phyloP scores from a whole-genome alignment of 306 rosid species.

The Trifolium subterraneum region DNA sequence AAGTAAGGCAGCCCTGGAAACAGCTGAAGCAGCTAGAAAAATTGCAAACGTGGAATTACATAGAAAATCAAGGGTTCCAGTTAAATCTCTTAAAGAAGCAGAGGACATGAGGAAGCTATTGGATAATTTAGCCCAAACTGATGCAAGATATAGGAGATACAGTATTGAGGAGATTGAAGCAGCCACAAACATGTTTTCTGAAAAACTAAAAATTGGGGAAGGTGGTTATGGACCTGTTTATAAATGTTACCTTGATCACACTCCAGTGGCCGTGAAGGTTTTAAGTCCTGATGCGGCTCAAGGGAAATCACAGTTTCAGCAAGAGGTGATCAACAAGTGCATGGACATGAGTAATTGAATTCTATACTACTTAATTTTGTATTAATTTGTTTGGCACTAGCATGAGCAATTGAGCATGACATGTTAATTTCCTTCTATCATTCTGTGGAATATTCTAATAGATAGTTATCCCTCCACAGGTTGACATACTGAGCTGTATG shows the following conservation, averaged over 20 bases:
- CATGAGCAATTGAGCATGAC: background rate
- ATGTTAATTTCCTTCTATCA: background rate
- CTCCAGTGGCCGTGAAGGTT: slow-evolving; percentile 87
- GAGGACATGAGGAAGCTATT: slow-evolving; percentile 66
- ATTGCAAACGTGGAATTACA: slow-evolving; percentile 70
- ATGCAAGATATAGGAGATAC: slow-evolving; percentile 73
- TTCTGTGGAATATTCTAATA: background rate
- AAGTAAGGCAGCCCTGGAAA: slow-evolving; percentile 73
- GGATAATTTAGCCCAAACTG: slow-evolving; percentile 61
- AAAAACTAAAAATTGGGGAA: slow-evolving; percentile 83
- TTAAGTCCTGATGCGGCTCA: slow-evolving; percentile 55
- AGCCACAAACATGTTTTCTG: slow-evolving; percentile 67
- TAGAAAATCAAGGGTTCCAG: slow-evolving; percentile 61
- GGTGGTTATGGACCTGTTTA: slow-evolving; percentile 95
- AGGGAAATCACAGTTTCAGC: slow-evolving; percentile 78
- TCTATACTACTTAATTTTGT: slow-evolving; percentile 29
- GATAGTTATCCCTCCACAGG: slow-evolving; percentile 44
- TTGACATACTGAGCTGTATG: slow-evolving; percentile 89
- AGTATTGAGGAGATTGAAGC: slow-evolving; percentile 75
- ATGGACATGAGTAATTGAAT: slow-evolving; percentile 44
- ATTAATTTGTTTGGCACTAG: background rate
- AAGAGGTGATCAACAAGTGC: slow-evolving; percentile 72
- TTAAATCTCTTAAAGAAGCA: slow-evolving; percentile 66
- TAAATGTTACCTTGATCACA: slow-evolving; percentile 71
- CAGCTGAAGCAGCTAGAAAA: slow-evolving; percentile 82